Evolutionary conservation across 2,329 filamentous ascomycete genomes (phyloP), one percentile per base, ranked within the genome.

Genomic region (Pseudogymnoascus sp.): DNA sequence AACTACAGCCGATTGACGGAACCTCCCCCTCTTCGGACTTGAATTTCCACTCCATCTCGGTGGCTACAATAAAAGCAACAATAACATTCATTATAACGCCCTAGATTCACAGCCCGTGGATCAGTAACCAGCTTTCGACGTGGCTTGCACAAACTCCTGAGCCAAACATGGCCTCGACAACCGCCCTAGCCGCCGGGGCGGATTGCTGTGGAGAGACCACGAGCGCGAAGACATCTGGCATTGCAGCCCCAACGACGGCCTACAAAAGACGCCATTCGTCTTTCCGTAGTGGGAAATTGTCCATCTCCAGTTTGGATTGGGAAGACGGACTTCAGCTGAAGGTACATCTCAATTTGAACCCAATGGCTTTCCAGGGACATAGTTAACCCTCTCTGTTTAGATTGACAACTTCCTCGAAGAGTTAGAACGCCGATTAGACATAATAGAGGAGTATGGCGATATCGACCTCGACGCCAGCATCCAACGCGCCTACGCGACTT

Each of bases 371-470:
- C 35, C 60, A 52, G 33, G 61, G 59, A 60, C 27, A 52, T 40
- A 12, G 62, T 64, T 66, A 29, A 66, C 36, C 4, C 33, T 37
- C 4, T 18, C 9, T 36, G 31, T 45, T 59, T 65, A 88, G 85
- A 83, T 94, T 59, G 90, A 94, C 71, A 77, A 88, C 59, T 94
- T 95, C 73, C 80, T 99, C 61, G 82, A 87, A 39, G 92, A 97
- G 72, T 81, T 99, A 45, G 92, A 95, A 75, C 83, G 88, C 67
- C 86, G 93, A 61, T 80, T 99, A 55, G 92, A 95, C 70, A 89
- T 91, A 74, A 82, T 97, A 55, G 94, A 99, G 75, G 86, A 84
- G 66, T 96, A 96, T 71, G 87, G 90, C 66, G 90, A 95, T 71
- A 77, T 92, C 63, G 88, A 88, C 65, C 82, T 95, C 68, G 94